phyloP scores from a whole-genome alignment of 345 rosid genomes.

The Syzygium aqueum region DNA sequence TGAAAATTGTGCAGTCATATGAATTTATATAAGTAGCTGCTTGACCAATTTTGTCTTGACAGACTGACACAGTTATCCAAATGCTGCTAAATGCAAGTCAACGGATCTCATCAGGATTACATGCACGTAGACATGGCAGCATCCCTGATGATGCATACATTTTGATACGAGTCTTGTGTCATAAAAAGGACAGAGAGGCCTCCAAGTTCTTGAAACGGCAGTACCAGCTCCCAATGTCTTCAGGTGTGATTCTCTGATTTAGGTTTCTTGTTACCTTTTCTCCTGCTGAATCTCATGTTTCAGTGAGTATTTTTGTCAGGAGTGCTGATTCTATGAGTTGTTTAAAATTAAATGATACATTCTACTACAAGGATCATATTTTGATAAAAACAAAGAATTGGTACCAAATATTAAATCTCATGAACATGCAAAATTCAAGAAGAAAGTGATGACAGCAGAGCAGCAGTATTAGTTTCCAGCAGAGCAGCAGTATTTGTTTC shows the following conservation, averaged over 20 bases:
- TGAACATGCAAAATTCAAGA: background rate
- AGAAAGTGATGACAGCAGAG: background rate
- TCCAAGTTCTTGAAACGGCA: constrained; percentile 77
- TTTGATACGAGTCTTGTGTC: constrained; percentile 83
- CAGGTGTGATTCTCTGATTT: constrained; percentile 46
- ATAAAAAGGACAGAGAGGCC: constrained; percentile 84
- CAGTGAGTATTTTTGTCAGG: background rate
- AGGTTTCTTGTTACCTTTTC: background rate
- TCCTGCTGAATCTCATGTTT: background rate
- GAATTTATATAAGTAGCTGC: background rate
- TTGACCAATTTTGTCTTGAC: constrained; percentile 7
- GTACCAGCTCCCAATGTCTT: constrained; percentile 86
- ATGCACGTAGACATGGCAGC: constrained; percentile 30
- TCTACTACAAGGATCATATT: background rate
- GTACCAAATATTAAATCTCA: background rate
- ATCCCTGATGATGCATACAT: constrained; percentile 64
- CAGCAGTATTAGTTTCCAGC: background rate
- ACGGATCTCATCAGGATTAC: constrained; percentile 53
- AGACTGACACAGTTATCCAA: constrained; percentile 66
- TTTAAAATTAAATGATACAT: background rate
- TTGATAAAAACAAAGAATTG: background rate
- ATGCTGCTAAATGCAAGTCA: constrained; percentile 89
- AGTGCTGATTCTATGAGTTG: background rate
- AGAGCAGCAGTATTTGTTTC: background rate
- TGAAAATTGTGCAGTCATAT: background rate